Evolutionary conservation across 495 filamentous ascomycete genomes (phyloP).

Genomic region (Talaromyces ruber): DNA sequence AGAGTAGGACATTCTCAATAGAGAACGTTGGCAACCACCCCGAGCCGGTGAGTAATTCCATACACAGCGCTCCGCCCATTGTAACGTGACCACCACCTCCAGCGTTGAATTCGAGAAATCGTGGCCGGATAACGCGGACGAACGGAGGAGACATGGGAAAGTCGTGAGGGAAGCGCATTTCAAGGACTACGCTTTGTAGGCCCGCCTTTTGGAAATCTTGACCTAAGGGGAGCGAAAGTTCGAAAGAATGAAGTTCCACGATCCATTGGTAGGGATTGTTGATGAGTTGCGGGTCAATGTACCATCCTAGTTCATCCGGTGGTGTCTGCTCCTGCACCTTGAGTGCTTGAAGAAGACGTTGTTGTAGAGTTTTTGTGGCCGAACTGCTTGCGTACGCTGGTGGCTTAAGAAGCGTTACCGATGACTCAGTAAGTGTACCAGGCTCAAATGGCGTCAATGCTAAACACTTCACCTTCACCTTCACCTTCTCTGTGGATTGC

Average conservation of each 20-base stretch:
- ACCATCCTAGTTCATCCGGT: constrained; percentile 75
- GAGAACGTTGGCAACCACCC: constrained; percentile 70
- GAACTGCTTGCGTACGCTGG: constrained; percentile 61
- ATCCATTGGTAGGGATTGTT: constrained; percentile 89
- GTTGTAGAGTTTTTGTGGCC: constrained; percentile 55
- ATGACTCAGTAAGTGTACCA: constrained; percentile 46
- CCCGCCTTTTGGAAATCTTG: constrained; percentile 59
- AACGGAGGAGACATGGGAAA: constrained; percentile 81
- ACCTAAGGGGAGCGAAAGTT: constrained; percentile 57
- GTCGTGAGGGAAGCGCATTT: constrained; percentile 66
- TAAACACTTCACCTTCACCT: constrained; percentile 7
- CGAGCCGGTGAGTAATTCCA: constrained; percentile 79
- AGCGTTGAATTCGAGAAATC: constrained; percentile 58
- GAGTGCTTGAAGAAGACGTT: constrained; percentile 52
- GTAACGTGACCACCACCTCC: constrained; percentile 91
- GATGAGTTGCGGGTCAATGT: constrained; percentile 53
- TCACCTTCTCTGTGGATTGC: background rate
- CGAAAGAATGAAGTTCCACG: constrained; percentile 82
- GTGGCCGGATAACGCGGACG: constrained; percentile 73
- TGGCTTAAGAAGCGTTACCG: constrained; percentile 46
- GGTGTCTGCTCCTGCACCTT: constrained; percentile 55
- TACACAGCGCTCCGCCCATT: constrained; percentile 78
- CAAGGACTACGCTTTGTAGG: constrained; percentile 63
- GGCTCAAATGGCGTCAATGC: constrained; percentile 57
- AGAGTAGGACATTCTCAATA: constrained; percentile 74